A percentile compares a stretch with the other conserved stretches of the same genome.
Conservation (phyloP, 345 rosid genomes). For the Pugionium cornutum region DNA sequence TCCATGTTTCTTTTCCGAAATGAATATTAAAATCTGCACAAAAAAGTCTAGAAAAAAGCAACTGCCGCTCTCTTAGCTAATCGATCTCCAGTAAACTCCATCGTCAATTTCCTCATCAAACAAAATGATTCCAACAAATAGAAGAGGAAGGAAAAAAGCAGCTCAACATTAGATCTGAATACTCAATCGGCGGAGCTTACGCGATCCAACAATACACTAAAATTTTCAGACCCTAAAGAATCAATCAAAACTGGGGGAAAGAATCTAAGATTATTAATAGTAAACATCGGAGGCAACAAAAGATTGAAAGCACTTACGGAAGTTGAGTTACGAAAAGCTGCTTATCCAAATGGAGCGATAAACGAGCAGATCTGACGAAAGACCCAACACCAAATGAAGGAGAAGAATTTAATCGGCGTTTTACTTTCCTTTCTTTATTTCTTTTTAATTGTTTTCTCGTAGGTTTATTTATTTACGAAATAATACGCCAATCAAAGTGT, state of each 20-base stretch:
- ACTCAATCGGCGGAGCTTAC: slow-evolving; percentile 1
- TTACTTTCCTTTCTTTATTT: slow-evolving; percentile 2
- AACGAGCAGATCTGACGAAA: not conserved
- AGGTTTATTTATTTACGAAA: not conserved
- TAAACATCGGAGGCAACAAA: not conserved
- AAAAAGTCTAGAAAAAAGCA: not conserved
- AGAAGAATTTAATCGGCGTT: slow-evolving; percentile 29
- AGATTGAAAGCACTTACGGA: slow-evolving; percentile 24
- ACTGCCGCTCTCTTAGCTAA: not conserved
- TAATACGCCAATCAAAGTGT: not conserved
- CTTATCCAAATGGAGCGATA: slow-evolving; percentile 18
- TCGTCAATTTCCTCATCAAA: not conserved
- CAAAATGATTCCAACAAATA: not conserved
- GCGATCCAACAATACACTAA: not conserved
- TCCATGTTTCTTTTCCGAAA: not conserved
- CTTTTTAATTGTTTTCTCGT: not conserved
- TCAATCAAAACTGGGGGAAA: slow-evolving; percentile 8
- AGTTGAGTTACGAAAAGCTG: slow-evolving; percentile 6
- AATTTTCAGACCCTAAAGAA: not conserved
- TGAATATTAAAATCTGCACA: too few species aligned
- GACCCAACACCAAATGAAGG: slow-evolving; percentile 27
- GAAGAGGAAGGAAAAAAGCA: not conserved
- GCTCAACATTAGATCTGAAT: slow-evolving; percentile 28
- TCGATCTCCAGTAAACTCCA: not conserved
- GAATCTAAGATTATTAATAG: not conserved